Conservation (phyloP, 306 rosid genomes). For the Gastrolobium villosum region DNA sequence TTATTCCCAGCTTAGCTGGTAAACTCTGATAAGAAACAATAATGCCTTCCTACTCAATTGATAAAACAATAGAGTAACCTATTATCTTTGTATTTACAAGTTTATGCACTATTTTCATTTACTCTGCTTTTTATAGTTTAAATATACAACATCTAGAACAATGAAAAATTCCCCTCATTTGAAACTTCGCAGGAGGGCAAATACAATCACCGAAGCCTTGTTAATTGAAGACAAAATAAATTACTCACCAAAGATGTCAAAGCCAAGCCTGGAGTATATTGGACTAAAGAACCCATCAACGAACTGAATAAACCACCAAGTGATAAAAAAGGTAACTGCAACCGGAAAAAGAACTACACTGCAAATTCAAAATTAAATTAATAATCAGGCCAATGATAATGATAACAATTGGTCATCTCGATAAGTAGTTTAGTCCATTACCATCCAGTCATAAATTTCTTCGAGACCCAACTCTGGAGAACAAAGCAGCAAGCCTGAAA, state of each 20-base stretch:
- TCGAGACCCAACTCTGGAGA: constrained; percentile 94
- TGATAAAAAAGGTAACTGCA: constrained; percentile 86
- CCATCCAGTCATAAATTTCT: constrained; percentile 99
- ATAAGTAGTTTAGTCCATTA: constrained; percentile 50
- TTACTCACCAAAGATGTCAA: constrained; percentile 87
- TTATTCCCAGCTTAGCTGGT: constrained; percentile 23
- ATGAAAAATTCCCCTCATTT: constrained; percentile 4
- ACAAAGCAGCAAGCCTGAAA: constrained; percentile 91
- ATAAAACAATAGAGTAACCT: constrained; percentile 22
- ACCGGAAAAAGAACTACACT: constrained; percentile 95
- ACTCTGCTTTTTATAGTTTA: neutral
- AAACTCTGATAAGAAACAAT: constrained; percentile 29
- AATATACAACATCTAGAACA: constrained; percentile 23
- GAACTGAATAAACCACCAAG: constrained; percentile 97
- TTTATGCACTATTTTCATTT: constrained; percentile 32
- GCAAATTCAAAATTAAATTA: constrained; percentile 58
- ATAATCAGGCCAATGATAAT: constrained; percentile 38
- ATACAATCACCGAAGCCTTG: constrained; percentile 11
- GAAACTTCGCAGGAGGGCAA: neutral
- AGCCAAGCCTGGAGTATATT: constrained; percentile 78
- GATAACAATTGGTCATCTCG: constrained; percentile 8
- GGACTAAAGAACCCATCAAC: constrained; percentile 97
- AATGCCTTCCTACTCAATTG: constrained; percentile 21
- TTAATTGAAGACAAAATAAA: constrained; percentile 31
- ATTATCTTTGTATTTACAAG: constrained; percentile 19